A percentile compares a stretch with the other conserved stretches of the same genome.
Conservation (phyloP, 306 rosid genomes). For the Cucumis cinereus region DNA sequence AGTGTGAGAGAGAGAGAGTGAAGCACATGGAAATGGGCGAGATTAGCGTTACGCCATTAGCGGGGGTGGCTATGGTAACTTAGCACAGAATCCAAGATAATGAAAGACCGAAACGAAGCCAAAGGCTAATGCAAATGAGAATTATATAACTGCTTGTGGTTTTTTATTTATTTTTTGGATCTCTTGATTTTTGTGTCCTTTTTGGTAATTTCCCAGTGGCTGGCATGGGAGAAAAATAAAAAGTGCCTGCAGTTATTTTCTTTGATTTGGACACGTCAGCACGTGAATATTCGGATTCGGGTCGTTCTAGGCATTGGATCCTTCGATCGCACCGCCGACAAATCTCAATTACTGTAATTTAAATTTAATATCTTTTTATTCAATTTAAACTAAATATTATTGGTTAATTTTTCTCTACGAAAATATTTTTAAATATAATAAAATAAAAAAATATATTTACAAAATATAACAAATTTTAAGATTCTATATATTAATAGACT, state of each 20-base stretch:
- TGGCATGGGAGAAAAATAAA: neutral
- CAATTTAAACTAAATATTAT: too few relatives aligned
- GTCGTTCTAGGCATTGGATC: neutral
- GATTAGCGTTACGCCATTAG: constrained; percentile 52
- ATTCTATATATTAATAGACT: too few relatives aligned
- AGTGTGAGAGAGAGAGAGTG: neutral
- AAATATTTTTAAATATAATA: too few relatives aligned
- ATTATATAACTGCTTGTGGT: neutral
- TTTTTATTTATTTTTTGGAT: neutral
- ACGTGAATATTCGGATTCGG: neutral
- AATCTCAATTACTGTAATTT: neutral
- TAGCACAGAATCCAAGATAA: constrained; percentile 19
- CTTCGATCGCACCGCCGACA: neutral
- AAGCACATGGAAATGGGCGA: constrained; percentile 45
- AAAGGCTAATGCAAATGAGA: neutral
- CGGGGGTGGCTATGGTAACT: constrained; percentile 24
- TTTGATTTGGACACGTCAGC: constrained; percentile 5
- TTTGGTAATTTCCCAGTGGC: neutral
- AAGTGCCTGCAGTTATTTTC: neutral
- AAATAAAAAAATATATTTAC: too few relatives aligned
- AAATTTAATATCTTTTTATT: neutral
- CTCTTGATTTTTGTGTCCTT: neutral
- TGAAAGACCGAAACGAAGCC: neutral
- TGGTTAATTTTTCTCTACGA: too few relatives aligned
- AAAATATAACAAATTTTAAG: too few relatives aligned